A percentile compares a stretch with the other conserved stretches of the same genome.
Evolutionary conservation across 352 stramenopile species (phyloP).

Genomic region (Pythium apleroticum): DNA sequence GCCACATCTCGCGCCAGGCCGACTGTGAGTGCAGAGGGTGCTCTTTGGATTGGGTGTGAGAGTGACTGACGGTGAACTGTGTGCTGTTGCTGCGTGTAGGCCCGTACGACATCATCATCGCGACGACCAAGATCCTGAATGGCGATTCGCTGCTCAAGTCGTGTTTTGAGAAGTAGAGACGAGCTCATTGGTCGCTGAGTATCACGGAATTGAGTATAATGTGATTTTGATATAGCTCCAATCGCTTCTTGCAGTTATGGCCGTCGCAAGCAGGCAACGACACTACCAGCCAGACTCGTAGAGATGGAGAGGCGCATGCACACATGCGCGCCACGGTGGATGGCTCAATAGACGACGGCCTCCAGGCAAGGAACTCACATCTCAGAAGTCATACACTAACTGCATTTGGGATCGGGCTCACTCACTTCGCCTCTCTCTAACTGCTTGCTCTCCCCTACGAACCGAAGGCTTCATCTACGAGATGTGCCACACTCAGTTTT

Average conservation of each 20-base stretch:
- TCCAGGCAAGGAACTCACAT: no score
- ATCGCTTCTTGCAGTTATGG: no score
- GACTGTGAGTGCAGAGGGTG: constrained; percentile 75
- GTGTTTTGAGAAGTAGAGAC: constrained; percentile 83
- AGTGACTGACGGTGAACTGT: constrained; percentile 1
- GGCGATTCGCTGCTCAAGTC: constrained; percentile 85
- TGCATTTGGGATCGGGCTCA: neutral
- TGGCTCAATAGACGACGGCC: no score
- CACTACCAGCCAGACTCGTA: no score
- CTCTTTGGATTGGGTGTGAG: neutral
- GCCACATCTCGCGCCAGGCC: constrained; percentile 91
- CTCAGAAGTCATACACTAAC: no score
- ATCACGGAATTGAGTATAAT: neutral
- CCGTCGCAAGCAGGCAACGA: no score
- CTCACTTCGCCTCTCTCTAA: neutral
- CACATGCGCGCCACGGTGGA: no score
- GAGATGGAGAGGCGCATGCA: no score
- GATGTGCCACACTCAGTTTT: constrained; percentile 20
- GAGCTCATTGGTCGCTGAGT: no score
- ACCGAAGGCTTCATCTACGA: constrained; percentile 8
- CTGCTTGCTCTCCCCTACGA: neutral
- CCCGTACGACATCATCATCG: constrained; percentile 92
- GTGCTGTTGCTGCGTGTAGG: constrained; percentile 30
- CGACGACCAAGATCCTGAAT: constrained; percentile 93
- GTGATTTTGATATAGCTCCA: neutral